These are phyloP conservation scores for Aethionema arabicum DNA, from an alignment of 345 rosid genomes.

Conservation along the genomic window DNA sequence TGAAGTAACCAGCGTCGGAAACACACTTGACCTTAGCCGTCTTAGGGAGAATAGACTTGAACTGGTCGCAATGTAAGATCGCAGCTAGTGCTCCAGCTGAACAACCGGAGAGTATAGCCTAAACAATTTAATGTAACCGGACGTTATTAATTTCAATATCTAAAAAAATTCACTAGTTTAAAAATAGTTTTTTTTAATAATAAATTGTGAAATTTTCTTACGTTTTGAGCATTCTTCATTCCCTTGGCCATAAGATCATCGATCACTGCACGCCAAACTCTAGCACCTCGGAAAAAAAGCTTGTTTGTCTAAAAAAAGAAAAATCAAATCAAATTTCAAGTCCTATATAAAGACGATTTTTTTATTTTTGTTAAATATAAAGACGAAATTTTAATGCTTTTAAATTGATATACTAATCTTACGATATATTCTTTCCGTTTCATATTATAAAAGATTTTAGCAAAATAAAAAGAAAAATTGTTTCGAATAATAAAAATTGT, in stretches of 20 bases:
- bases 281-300: slow-evolving; percentile 84
- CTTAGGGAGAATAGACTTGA: slow-evolving; percentile 60
- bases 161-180: not conserved
- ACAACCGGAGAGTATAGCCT: slow-evolving; percentile 97
- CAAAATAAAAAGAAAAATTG: too few species aligned
- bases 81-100: slow-evolving; percentile 96
- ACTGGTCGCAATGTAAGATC: slow-evolving; percentile 80
- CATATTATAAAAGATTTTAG: too few species aligned
- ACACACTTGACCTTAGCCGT: slow-evolving; percentile 82
- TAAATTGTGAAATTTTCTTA: slow-evolving; percentile 22
- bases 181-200: not conserved
- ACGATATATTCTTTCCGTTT: too few species aligned
- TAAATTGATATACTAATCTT: too few species aligned
- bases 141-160: not conserved
- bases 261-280: slow-evolving; percentile 69
- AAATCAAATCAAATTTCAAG: slow-evolving; percentile 29
- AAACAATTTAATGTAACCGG: slow-evolving; percentile 1
- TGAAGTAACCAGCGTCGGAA: slow-evolving; percentile 90
- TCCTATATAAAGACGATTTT: slow-evolving; percentile 31
- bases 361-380: too few species aligned
- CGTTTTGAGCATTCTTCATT: slow-evolving; percentile 81
- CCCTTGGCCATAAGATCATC: slow-evolving; percentile 79
- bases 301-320: slow-evolving; percentile 53
- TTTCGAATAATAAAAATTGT: too few species aligned
- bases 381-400: too few species aligned